A percentile compares a stretch with the other conserved stretches of the same genome.
phyloP scores from a whole-genome alignment of 2,329 filamentous ascomycete genomes.

The Aspergillus proliferans region DNA sequence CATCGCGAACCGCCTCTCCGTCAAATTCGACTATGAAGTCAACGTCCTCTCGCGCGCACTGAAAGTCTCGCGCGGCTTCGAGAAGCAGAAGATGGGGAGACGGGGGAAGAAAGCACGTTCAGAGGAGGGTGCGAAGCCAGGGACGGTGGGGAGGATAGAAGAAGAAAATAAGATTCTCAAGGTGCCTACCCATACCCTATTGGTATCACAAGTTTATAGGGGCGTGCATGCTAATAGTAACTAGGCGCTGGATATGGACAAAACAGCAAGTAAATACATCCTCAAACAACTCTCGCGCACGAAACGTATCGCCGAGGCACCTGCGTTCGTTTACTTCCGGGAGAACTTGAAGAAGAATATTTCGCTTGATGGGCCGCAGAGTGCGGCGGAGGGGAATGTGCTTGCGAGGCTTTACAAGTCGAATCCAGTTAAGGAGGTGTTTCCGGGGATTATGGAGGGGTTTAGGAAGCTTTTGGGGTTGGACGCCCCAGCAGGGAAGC shows the following conservation, averaged over 20 bases:
- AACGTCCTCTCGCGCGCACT: slow-evolving; percentile 48
- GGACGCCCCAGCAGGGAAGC: slow-evolving; percentile 17
- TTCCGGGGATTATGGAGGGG: slow-evolving; percentile 42
- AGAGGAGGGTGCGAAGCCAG: slow-evolving; percentile 37
- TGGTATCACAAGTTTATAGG: neutral
- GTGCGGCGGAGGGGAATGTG: slow-evolving; percentile 51
- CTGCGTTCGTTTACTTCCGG: slow-evolving; percentile 40
- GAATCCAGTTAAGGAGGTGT: slow-evolving; percentile 50
- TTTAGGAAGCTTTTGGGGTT: slow-evolving; percentile 36
- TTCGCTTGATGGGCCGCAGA: slow-evolving; percentile 32
- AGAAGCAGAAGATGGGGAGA: slow-evolving; percentile 58
- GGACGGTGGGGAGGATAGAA: slow-evolving; percentile 40
- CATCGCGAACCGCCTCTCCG: slow-evolving; percentile 31
- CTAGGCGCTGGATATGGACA: slow-evolving; percentile 46
- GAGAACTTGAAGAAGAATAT: slow-evolving; percentile 28
- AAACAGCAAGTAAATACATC: slow-evolving; percentile 49
- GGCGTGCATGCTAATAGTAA: slow-evolving; percentile 5
- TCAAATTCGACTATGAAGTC: slow-evolving; percentile 46
- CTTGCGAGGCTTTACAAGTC: slow-evolving; percentile 55
- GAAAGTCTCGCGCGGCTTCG: slow-evolving; percentile 55
- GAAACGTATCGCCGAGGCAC: slow-evolving; percentile 50
- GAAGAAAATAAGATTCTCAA: slow-evolving; percentile 54
- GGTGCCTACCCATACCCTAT: slow-evolving; percentile 23
- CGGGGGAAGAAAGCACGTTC: slow-evolving; percentile 48
- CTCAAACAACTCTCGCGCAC: slow-evolving; percentile 52